Evolutionary conservation across 2,329 filamentous ascomycete species (phyloP).

Genomic region (Diaporthe caulivora): DNA sequence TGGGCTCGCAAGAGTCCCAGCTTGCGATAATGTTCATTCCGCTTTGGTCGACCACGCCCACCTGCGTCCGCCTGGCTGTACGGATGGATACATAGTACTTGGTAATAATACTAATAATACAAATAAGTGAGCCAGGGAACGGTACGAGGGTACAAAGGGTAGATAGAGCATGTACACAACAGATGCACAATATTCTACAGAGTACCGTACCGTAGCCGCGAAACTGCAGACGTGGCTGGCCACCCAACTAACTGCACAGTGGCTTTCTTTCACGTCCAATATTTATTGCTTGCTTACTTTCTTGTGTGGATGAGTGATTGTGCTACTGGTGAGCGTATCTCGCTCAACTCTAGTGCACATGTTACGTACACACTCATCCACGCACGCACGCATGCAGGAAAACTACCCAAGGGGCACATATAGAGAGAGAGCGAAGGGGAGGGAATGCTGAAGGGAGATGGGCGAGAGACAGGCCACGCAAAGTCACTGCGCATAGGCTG

Average conservation of each 20-base stretch:
- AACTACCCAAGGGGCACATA: no score
- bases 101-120: no score
- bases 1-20: constrained; percentile 17
- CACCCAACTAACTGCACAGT: no score
- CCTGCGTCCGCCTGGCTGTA: not conserved
- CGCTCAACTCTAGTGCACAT: no score
- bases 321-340: not conserved
- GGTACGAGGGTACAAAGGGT: constrained; percentile 5
- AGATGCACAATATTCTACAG: not conserved
- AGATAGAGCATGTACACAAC: no score
- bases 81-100: not conserved
- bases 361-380: not conserved
- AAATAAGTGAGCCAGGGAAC: not conserved
- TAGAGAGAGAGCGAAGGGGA: no score
- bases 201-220: not conserved
- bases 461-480: not conserved
- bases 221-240: constrained; percentile 11
- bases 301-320: no score
- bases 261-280: not conserved
- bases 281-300: not conserved
- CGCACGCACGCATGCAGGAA: not conserved
- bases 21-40: constrained; percentile 36
- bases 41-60: constrained; percentile 37
- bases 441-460: no score
- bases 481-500: not conserved